Percentiles rank a stretch among this genome's conserved stretches.
Evolutionary conservation across 129 eudicot species (phyloP).

Genomic region (Flaveria trinervia): DNA sequence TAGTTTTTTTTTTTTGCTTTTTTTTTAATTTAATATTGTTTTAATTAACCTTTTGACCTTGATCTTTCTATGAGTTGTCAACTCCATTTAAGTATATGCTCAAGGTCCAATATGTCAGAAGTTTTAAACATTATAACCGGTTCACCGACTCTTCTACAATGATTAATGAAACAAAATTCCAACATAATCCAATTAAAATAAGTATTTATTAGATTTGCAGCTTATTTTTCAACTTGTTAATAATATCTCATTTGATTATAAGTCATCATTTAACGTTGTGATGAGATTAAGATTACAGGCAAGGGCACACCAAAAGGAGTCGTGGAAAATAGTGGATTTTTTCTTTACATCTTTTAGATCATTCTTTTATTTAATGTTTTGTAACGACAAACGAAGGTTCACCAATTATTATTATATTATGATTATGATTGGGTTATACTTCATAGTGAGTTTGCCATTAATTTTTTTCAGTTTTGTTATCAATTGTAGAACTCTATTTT

Average conservation of each 20-base stretch:
- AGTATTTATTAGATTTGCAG: not conserved
- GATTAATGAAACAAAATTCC: not conserved
- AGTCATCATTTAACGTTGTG: not conserved
- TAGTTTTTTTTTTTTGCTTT: no score
- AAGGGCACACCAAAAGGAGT: not conserved
- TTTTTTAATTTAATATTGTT: not conserved
- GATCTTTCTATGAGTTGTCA: conserved; percentile 7
- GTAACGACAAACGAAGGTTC: no score
- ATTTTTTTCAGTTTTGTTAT: no score
- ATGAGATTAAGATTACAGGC: no score
- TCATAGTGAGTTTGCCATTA: no score
- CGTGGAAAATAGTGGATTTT: not conserved
- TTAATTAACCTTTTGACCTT: conserved; percentile 1
- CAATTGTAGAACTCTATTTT: no score
- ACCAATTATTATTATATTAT: no score
- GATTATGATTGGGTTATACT: no score
- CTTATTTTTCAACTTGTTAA: not conserved
- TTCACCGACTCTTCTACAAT: not conserved
- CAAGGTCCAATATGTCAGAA: not conserved
- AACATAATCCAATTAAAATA: not conserved
- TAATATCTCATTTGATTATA: not conserved
- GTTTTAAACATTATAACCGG: not conserved
- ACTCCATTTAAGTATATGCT: conserved; percentile 12
- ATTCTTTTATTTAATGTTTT: no score
- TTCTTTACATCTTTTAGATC: no score